phyloP scores from a whole-genome alignment of 768 basidiomycete genomes.

The Kwoniella sp. region DNA sequence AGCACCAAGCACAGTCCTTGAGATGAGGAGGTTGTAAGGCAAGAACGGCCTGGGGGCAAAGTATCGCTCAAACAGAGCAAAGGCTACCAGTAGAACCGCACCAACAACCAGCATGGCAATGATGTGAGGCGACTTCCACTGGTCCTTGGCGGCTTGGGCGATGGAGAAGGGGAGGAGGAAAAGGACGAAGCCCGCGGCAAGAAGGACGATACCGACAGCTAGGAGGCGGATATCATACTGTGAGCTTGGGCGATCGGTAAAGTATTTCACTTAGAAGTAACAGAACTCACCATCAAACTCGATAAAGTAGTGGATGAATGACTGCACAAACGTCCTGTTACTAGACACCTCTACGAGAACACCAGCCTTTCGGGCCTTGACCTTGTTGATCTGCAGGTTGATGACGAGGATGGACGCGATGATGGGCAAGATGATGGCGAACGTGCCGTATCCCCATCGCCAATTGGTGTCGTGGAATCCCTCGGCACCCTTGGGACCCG shows the following conservation, averaged over 20 bases:
- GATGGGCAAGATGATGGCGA: constrained; percentile 36
- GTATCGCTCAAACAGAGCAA: constrained; percentile 45
- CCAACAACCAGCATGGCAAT: constrained; percentile 54
- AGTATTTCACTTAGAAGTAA: constrained; percentile 19
- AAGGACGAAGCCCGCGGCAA: constrained; percentile 41
- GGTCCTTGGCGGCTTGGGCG: constrained; percentile 37
- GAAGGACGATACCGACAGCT: constrained; percentile 50
- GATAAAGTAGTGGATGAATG: constrained; percentile 28
- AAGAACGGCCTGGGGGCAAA: constrained; percentile 42
- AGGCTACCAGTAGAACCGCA: constrained; percentile 41
- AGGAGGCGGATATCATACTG: not conserved
- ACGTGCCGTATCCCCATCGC: constrained; percentile 36
- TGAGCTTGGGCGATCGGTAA: constrained; percentile 50
- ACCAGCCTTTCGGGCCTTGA: constrained; percentile 25
- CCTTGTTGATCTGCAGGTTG: constrained; percentile 29
- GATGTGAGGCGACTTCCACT: constrained; percentile 44
- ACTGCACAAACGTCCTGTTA: constrained; percentile 12
- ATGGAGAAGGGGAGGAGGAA: constrained; percentile 56
- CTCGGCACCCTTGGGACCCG: constrained; percentile 41
- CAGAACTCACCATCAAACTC: constrained; percentile 42
- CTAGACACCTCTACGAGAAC: constrained; percentile 2
- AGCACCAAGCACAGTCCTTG: constrained; percentile 48
- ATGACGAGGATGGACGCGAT: constrained; percentile 23
- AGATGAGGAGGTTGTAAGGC: constrained; percentile 45
- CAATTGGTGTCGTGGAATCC: constrained; percentile 38